Evolutionary conservation across 305 asterid genomes (phyloP).

Genomic region (Fraxinus floribunda): DNA sequence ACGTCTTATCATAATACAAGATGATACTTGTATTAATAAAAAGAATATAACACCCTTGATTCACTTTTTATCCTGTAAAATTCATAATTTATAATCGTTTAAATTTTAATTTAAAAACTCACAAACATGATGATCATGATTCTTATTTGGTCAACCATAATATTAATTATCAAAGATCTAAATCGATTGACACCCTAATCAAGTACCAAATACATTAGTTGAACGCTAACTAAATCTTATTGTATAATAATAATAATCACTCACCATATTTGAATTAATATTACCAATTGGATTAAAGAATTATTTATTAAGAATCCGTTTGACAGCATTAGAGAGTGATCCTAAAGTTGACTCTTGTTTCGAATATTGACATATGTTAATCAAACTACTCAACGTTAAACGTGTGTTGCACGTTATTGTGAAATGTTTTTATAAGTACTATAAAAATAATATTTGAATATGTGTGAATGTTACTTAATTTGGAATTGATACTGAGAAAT

Average conservation of each 20-base stretch:
- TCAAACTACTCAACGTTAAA: too few species aligned
- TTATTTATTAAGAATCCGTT: background rate
- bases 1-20: background rate
- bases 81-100: too few species aligned
- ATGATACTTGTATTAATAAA: background rate
- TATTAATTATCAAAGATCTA: background rate
- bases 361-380: background rate
- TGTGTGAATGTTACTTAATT: too few species aligned
- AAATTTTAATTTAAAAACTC: background rate
- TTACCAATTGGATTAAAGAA: background rate
- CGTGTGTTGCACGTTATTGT: too few species aligned
- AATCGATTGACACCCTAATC: background rate
- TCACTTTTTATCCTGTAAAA: too few species aligned
- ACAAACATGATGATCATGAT: background rate
- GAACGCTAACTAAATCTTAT: background rate
- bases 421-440: too few species aligned
- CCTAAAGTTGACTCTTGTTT: background rate
- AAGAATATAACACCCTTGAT: background rate
- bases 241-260: background rate
- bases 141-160: background rate
- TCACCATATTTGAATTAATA: background rate
- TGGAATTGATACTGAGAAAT: too few species aligned
- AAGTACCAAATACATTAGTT: background rate
- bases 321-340: background rate
- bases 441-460: too few species aligned